Base-by-base conservation (phyloP, 148 eudicot genomes). In the Rhododendron molle region DNA sequence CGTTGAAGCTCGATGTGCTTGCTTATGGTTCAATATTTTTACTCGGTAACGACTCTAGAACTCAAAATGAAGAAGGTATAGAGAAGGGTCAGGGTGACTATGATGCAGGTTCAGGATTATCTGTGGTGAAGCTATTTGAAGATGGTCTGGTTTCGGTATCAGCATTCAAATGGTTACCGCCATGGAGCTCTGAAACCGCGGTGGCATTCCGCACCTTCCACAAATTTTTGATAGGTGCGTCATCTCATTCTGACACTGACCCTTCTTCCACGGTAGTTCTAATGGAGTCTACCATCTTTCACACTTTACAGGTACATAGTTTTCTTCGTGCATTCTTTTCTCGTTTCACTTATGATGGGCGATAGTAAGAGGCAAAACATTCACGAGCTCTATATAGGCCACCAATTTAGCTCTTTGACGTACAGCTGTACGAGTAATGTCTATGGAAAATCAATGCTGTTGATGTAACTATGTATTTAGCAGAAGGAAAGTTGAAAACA, bases 121-220 rank as follows among this genome's bases (percentile, higher is more conserved):
- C 83, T 49, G 89, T 78, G 58, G 93, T 89, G 83, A 93, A 86
- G 87, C 87, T 90, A 81, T 91, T 96, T 80, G 89, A 94, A 88
- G 93, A 92, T 84, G 93, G 95, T 78, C 92, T 94, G 80, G 88
- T 93, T 65, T 92, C 91, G 86, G 93, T 96, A 38, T 90, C 94
- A 34, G 92, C 92, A 52, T 97, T 92, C 88, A 94, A 94, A 85
- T 95, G 98, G 98, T 87, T 97, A 85, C 99, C 98, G n/a, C 90
- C 95, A n/a, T 93, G 98, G 96, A 95, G 98, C 91, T 92, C 94
- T 16, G 99, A 97, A 86, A 95, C 98, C 73, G 92, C 95, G 12
- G 98, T 97, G 82, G 95, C 94, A 21, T 93, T 97, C 81, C 91
- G 98, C 43, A 80, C 93, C 80, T 90, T 95, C 84, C 94, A 95